Evolutionary conservation across 164 flowering plant species (phyloP).

Genomic region (Warburgia ugandensis): DNA sequence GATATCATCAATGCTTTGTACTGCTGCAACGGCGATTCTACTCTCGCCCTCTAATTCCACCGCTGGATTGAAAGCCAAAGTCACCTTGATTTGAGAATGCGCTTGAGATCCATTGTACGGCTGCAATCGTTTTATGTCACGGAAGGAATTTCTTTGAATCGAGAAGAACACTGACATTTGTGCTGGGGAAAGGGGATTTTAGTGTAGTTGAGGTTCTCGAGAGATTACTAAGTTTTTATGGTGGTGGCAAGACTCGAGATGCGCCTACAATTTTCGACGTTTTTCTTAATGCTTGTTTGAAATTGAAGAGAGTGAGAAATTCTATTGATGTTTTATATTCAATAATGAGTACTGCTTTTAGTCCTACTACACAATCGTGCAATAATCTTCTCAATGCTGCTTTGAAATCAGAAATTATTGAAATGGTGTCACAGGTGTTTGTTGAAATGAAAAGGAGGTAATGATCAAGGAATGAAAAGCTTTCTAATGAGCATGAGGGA

Average conservation of each 20-base stretch:
- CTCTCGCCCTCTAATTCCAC: background rate
- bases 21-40: background rate
- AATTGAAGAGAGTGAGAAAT: background rate
- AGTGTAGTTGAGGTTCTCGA: background rate
- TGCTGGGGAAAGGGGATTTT: background rate
- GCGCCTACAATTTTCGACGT: constrained; percentile 2
- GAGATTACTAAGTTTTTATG: background rate
- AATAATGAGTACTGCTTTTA: background rate
- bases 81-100: background rate
- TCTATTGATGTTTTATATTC: background rate
- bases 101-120: background rate
- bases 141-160: background rate
- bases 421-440: background rate
- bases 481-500: background rate
- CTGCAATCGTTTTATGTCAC: constrained; percentile 1
- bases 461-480: background rate
- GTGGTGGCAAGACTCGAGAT: background rate
- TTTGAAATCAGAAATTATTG: constrained; percentile 1
- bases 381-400: constrained; percentile 3
- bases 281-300: constrained; percentile 5
- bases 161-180: background rate
- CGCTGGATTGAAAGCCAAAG: background rate
- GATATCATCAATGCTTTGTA: background rate
- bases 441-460: constrained; percentile 2
- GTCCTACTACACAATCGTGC: constrained; percentile 3